Conservation (phyloP, 139 green algal genomes). For the Closterium sp. region DNA sequence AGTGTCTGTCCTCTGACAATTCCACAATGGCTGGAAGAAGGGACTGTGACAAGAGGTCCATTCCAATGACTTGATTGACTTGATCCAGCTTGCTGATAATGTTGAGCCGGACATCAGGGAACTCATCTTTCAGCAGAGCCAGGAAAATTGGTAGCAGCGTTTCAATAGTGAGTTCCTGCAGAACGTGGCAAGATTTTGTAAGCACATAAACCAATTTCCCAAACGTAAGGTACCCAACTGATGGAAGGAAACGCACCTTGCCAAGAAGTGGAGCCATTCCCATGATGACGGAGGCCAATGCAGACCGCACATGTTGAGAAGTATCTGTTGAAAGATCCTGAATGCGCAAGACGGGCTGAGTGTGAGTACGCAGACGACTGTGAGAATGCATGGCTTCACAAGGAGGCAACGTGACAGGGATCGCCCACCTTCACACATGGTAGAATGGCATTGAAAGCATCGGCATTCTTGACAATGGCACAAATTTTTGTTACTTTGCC, state of each 20-base stretch:
- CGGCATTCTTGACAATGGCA: slow-evolving; percentile 39
- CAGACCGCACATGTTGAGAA: slow-evolving; percentile 88
- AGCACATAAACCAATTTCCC: background rate
- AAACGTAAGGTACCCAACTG: background rate
- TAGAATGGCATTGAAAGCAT: slow-evolving; percentile 62
- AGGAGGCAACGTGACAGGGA: background rate
- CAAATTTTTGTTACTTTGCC: slow-evolving; percentile 79
- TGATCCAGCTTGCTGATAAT: slow-evolving; percentile 98
- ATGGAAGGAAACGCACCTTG: slow-evolving; percentile 54
- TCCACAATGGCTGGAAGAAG: slow-evolving; percentile 96
- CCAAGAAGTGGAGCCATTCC: slow-evolving; percentile 87
- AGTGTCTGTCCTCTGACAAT: slow-evolving; percentile 96
- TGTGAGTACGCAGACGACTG: background rate
- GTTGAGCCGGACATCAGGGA: slow-evolving; percentile 95
- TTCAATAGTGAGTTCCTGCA: slow-evolving; percentile 71
- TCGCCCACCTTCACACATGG: slow-evolving; percentile 71
- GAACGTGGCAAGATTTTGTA: background rate
- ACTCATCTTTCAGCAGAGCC: slow-evolving; percentile 89
- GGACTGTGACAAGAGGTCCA: slow-evolving; percentile 87
- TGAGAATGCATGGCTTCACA: background rate
- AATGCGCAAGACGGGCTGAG: background rate
- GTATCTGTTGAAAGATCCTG: slow-evolving; percentile 76
- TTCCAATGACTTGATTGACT: slow-evolving; percentile 88
- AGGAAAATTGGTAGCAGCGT: slow-evolving; percentile 94
- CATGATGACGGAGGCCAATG: slow-evolving; percentile 92